These are phyloP conservation scores for Trametes sanguinea DNA, from an alignment of 768 basidiomycete genomes.

Conservation along the genomic window DNA sequence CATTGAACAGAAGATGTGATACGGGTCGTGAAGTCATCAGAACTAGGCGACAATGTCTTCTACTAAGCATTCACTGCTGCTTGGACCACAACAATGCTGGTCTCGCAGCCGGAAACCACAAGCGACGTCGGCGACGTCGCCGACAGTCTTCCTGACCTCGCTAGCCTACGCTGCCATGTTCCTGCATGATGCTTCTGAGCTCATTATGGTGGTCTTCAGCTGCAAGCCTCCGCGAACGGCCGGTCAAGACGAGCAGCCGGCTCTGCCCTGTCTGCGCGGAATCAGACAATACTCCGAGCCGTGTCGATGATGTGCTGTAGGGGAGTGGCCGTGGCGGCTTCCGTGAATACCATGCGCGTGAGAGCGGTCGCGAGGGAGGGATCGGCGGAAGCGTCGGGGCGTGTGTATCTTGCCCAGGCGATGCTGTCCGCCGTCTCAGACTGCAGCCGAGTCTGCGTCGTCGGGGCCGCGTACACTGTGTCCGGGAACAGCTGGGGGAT, in stretches of 20 bases:
- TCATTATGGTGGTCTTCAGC: constrained; percentile 62
- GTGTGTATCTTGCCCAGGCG: constrained; percentile 67
- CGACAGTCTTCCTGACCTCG: constrained; percentile 72
- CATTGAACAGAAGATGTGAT: too few species aligned
- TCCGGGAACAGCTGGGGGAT: constrained; percentile 49
- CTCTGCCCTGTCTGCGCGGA: constrained; percentile 7
- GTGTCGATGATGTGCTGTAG: constrained; percentile 57
- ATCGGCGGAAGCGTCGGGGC: constrained; percentile 22
- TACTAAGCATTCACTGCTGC: constrained; percentile 31
- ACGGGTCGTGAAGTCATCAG: not conserved
- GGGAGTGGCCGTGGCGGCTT: constrained; percentile 50
- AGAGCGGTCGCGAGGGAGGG: constrained; percentile 45
- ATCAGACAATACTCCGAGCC: constrained; percentile 25
- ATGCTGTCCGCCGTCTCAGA: constrained; percentile 85
- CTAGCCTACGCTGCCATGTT: constrained; percentile 43
- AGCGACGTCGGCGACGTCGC: constrained; percentile 75
- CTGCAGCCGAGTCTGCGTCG: constrained; percentile 64
- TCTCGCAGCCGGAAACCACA: constrained; percentile 52
- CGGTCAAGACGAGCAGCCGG: constrained; percentile 56
- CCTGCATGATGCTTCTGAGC: constrained; percentile 46
- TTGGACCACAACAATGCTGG: constrained; percentile 60
- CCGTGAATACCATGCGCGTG: constrained; percentile 64
- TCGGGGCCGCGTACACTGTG: constrained; percentile 68
- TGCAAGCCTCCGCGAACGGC: constrained; percentile 74
- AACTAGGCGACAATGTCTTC: not conserved